Base-by-base conservation (phyloP, 2,329 filamentous ascomycete genomes). In the Rhinocladiella similis region DNA sequence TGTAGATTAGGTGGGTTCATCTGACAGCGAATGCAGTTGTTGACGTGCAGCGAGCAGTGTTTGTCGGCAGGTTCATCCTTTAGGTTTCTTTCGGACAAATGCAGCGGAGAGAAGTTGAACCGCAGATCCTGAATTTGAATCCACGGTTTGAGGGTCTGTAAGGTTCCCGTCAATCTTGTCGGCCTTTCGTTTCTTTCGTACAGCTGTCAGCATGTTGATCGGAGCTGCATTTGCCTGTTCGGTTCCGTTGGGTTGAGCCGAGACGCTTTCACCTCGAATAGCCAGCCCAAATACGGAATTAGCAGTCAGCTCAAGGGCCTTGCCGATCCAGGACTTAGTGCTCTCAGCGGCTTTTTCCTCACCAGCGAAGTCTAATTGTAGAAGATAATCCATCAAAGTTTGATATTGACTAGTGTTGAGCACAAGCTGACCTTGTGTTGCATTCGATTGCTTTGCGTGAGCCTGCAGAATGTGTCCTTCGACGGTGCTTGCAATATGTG, bases 361-460 rank as follows among this genome's bases (percentile, higher is more conserved):
- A 5, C 62, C 59, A 12, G 62, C 53, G 50, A 66, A 66, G 49
- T 66, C 64, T 16, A 53, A 59, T 43, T 64, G 62, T 43, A 66
- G 36, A 5, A 66, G 52, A 41, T 52, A 43, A 36, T 64, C 61
- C 41, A 61, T 58, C n/a, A 66, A 50, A 3, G 20, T 38, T 16
- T 59, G 46, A 50, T 66, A 66, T 41, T 61, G 47, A 20, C 49
- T 42, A 38, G 43, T 36, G 22, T 54, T 39, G 9, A 65, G 16
- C 2, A 58, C 46, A 43, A 63, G 41, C 27, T 62, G 45, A 10
- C 61, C 60, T 38, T 36, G 45, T 33, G 57, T 55, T 20, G 22
- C 36, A 14, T 27, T 13, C 22, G 36, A 9, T 4, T 42, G 43
- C 43, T 27, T 20, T 9, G 20, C 14, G n/a, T 25, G 43, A 22